Evolutionary conservation across 306 rosid species (phyloP), one percentile per base, ranked within the genome.

Genomic region (Vigna radiata): DNA sequence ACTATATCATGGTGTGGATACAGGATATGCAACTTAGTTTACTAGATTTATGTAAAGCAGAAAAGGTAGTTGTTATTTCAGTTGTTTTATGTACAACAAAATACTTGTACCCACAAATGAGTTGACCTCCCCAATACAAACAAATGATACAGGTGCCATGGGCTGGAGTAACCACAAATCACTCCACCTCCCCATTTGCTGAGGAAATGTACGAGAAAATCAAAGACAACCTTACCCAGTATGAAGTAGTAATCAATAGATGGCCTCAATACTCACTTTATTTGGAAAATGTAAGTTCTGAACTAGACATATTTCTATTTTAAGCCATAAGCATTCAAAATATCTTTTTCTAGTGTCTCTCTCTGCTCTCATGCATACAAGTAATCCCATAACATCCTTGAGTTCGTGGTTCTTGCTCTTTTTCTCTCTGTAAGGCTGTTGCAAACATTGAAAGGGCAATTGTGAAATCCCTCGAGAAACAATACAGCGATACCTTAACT

Each of bases 251-350:
- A 76, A 88, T 92, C 88, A 92, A 67, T 66, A 88, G 97, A 81
- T 95, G 98, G 98, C 98, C 98, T 84, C 98, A 95, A 53, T 95
- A 95, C 85, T 90, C 97, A 16, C 81, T 95, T 78, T 86, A 88
- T 79, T 75, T 95, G 82, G 97, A 92, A 92, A 84, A 69, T 88
- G 98, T 95, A 84, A 87, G 96, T 78, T 66, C 63, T 75, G 49
- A 62, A 75, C 61, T 71, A 65, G 39, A 66, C 47, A 15, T 3
- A 19, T 56, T 74, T 39, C 41, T 48, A 4, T 58, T 8, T 58
- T 8, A 81, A 54, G 59, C 70, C 58, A 23, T 63, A 39, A n/a
- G 47, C 81, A 56, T 60, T 58, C 50, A 21, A 47, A 15, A 69
- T 62, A 73, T 73, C 19, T 50, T 62, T 49, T 23, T 58, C 31